Evolutionary conservation across 1,139 yeast species (phyloP), one percentile per base, ranked within the genome.

Genomic region (Yamadazyma pseudoaaseri): DNA sequence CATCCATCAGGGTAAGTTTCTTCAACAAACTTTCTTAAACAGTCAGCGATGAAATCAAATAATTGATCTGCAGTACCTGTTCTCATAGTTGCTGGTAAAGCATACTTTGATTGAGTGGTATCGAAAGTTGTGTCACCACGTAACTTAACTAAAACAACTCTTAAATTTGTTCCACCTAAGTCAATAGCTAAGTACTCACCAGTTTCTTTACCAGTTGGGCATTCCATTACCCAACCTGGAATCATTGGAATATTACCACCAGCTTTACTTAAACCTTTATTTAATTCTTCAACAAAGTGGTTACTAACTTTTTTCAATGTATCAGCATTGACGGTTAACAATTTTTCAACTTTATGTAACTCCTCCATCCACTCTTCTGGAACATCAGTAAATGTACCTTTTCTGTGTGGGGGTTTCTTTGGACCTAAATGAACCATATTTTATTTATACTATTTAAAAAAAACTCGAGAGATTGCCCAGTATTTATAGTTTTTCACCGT

Each of bases 181-280:
- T 92, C 98, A 43, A 92, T 83, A 34, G 97, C 97, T 56, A 92
- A 66, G 62, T 76, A 92, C 47, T 86, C 81, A 45, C 98, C 98
- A 29, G 72, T 73, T 62, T 92, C 98, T 47, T 79, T 65, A 50
- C 97, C 97, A 30, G 94, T 82, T 42, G 98, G 97, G 70, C 70
- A 82, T 52, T 85, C 95, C 76, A 87, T 71, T 35, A 90, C 97
- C 97, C 97, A 90, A 43, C 95, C 86, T 28, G 95, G 95, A 54
- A 84, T 87, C 98, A 90, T 92, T 39, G 97, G 97, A 54, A 86
- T 85, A 60, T 82, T 83, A 38, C 94, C 92, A 31, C 94, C 94
- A 33, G 65, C 52, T 56, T 78, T 77, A 38, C 87, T 73, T 45
- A 86, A 72, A 35, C 95, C 95, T 61, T 84, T 85, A 41, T 81